Evolutionary conservation across 2,329 filamentous ascomycete genomes (phyloP), one percentile per base, ranked within the genome.

Genomic region (Calonectria pseudoturangicola): DNA sequence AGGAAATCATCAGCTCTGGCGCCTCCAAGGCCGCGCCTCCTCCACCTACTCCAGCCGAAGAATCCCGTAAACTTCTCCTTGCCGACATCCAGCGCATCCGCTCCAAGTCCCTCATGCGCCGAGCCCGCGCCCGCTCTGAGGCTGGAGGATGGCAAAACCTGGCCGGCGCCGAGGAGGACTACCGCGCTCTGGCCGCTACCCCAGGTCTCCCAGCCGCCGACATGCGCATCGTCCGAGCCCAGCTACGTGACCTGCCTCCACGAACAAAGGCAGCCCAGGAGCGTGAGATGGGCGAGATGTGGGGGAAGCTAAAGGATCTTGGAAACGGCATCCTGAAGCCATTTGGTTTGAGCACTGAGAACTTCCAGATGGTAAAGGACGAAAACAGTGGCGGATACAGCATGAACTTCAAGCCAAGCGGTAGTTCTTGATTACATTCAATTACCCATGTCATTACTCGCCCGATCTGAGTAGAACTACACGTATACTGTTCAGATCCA

Each of bases 291-390:
- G 93, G 90, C 3, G 96, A 99, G 85, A 98, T 98, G 95, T 98
- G 98, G 95, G 94, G 93, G 21, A 98, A 98, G 86, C 85, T 99
- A 79, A 98, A 98, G 82, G 92, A 94, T 84, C 86, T 99, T 73
- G 97, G 97, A 0, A 98, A 99, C 82, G 95, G 95, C 1, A 91
- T 99, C 18, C 83, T 99, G 64, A 98, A 94, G 82, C 96, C 96
- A 0, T 98, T 98, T 86, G 97, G 97, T 1, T 85, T 99, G 77
- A 97, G 94, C 72, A 98, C 97, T 13, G 93, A 98, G 56, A 98
- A 97, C 83, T 98, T 99, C 82, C 92, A 98, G 75, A 97, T 98
- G 89, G 92, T 93, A 33, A 95, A 98, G 84, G 96, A 98, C 81
- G 94, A 96, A 79, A 93, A 93, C 74, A 94, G 93, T 1, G 97